A percentile compares a stretch with the other conserved stretches of the same genome.
Conservation (phyloP, 345 rosid species). For the Melastoma malabathricum region DNA sequence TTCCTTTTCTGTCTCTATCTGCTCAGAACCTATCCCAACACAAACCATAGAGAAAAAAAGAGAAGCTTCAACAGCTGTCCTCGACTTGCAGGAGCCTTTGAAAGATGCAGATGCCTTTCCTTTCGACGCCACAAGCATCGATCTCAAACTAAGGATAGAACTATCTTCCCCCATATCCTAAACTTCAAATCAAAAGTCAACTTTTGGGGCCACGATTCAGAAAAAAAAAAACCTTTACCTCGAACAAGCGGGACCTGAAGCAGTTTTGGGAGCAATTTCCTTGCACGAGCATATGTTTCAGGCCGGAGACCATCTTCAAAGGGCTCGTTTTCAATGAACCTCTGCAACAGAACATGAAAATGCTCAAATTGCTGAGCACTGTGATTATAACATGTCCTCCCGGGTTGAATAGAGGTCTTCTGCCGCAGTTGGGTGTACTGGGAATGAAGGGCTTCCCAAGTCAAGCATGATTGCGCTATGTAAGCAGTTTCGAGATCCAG, state of each 20-base stretch:
- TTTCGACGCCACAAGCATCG: no score
- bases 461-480: slow-evolving; percentile 85
- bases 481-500: slow-evolving; percentile 78
- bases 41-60: not conserved
- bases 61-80: no score
- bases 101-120: no score
- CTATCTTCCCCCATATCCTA: no score
- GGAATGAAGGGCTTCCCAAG: slow-evolving; percentile 98
- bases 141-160: no score
- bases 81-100: not conserved
- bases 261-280: slow-evolving; percentile 61
- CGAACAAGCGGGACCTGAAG: slow-evolving; percentile 77
- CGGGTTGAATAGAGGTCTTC: slow-evolving; percentile 53
- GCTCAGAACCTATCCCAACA: slow-evolving; percentile 38
- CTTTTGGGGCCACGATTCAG: not conserved
- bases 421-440: slow-evolving; percentile 75
- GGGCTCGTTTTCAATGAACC: slow-evolving; percentile 90
- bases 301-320: slow-evolving; percentile 66
- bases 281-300: slow-evolving; percentile 62
- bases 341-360: slow-evolving; percentile 72
- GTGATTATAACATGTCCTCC: slow-evolving; percentile 50
- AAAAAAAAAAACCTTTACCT: slow-evolving; percentile 24
- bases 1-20: slow-evolving; percentile 19
- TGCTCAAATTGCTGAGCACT: slow-evolving; percentile 88
- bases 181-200: not conserved